These are phyloP conservation scores for Candida pseudoglaebosa DNA, from an alignment of 805 yeast species.

Conservation along the genomic window DNA sequence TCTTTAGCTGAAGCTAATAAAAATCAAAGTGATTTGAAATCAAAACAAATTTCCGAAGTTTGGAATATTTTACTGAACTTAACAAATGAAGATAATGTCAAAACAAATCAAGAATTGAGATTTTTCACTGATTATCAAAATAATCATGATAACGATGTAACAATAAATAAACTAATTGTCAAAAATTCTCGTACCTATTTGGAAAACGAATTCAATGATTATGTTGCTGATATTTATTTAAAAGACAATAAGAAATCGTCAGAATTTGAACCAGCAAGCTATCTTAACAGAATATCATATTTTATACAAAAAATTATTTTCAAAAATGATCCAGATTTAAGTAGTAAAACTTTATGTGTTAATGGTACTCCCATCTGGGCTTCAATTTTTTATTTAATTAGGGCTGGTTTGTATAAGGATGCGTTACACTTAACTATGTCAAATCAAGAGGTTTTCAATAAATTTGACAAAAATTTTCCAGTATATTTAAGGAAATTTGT, in stretches of 20 bases:
- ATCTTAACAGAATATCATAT: constrained; percentile 65
- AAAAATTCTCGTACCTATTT: constrained; percentile 55
- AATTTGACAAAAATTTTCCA: constrained; percentile 82
- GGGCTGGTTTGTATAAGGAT: constrained; percentile 79
- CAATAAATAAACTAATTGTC: constrained; percentile 44
- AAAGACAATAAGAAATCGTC: constrained; percentile 44
- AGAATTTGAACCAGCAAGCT: constrained; percentile 51
- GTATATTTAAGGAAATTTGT: constrained; percentile 67
- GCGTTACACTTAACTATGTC: constrained; percentile 66
- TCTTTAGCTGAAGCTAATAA: constrained; percentile 60
- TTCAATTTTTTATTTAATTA: constrained; percentile 70
- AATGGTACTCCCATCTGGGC: constrained; percentile 97
- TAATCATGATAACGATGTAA: constrained; percentile 18
- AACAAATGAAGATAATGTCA: constrained; percentile 32
- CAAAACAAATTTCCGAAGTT: constrained; percentile 68
- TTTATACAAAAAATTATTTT: constrained; percentile 40
- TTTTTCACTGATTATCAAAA: constrained; percentile 21
- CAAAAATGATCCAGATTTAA: constrained; percentile 25
- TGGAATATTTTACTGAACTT: constrained; percentile 64
- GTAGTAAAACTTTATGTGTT: constrained; percentile 40
- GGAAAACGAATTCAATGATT: constrained; percentile 73
- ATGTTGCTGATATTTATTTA: constrained; percentile 62
- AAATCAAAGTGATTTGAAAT: constrained; percentile 54
- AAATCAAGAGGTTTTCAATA: constrained; percentile 70
- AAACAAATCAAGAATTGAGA: constrained; percentile 32